Evolutionary conservation across 2,329 filamentous ascomycete species (phyloP).

Genomic region (Epichloe festucae): DNA sequence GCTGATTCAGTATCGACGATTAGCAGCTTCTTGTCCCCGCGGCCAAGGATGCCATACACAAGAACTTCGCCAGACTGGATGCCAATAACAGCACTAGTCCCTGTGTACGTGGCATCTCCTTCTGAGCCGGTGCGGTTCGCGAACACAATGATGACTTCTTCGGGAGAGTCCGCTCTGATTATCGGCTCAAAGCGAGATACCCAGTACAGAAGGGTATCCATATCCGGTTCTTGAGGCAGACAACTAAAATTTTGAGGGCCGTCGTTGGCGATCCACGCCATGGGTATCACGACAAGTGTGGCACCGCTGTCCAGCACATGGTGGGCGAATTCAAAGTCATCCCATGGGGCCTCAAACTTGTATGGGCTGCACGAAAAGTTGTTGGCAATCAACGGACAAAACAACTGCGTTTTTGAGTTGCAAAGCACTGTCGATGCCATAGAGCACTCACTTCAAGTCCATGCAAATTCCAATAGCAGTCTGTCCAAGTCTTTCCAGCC

Average conservation of each 20-base stretch:
- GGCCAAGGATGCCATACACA: constrained; percentile 57
- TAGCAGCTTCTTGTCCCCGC: constrained; percentile 53
- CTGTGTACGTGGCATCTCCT: constrained; percentile 53
- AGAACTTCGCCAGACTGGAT: constrained; percentile 52
- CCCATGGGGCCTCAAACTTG: constrained; percentile 26
- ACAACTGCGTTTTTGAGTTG: too few relatives aligned
- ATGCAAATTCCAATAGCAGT: constrained; percentile 47
- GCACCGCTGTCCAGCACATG: constrained; percentile 44
- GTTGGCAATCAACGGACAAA: too few relatives aligned
- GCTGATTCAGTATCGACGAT: constrained; percentile 47
- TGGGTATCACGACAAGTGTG: constrained; percentile 55
- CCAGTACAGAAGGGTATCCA: constrained; percentile 67
- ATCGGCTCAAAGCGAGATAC: constrained; percentile 55
- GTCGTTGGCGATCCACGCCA: constrained; percentile 63
- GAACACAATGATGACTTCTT: constrained; percentile 56
- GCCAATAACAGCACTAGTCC: constrained; percentile 58
- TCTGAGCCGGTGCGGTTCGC: constrained; percentile 60
- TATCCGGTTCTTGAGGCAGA: constrained; percentile 47
- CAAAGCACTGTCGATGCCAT: too few relatives aligned
- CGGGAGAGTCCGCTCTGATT: constrained; percentile 34
- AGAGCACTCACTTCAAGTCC: constrained; percentile 43
- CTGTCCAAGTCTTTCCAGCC: constrained; percentile 30
- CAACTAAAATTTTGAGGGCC: constrained; percentile 32
- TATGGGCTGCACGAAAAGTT: constrained; percentile 16
- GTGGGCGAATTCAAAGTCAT: constrained; percentile 31